Evolutionary conservation across 2,329 filamentous ascomycete species (phyloP).

Genomic region (Metarhizium robertsii): DNA sequence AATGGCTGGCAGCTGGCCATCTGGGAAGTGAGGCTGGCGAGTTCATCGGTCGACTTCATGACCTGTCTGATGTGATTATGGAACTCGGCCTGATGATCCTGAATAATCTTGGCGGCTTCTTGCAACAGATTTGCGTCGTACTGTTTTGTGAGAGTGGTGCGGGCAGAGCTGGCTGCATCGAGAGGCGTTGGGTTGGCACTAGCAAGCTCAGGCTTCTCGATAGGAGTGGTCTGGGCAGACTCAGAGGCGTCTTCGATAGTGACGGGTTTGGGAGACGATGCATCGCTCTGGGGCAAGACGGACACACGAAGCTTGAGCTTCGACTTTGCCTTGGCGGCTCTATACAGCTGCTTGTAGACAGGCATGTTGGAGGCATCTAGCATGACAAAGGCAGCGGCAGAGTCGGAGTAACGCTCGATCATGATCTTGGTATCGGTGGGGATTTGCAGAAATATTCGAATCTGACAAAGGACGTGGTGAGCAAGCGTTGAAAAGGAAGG

Average conservation of each 20-base stretch:
- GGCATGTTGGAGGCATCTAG: constrained; percentile 69
- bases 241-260: constrained; percentile 42
- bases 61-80: constrained; percentile 17
- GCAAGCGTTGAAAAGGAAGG: not conserved
- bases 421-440: constrained; percentile 32
- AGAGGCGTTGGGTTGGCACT: constrained; percentile 9
- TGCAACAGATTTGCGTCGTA: constrained; percentile 17
- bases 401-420: constrained; percentile 94
- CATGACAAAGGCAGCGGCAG: constrained; percentile 67
- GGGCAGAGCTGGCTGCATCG: constrained; percentile 6
- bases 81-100: constrained; percentile 15
- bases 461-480: constrained; percentile 11
- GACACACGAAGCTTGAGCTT: constrained; percentile 85
- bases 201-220: not conserved
- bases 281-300: constrained; percentile 25
- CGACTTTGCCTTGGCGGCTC: constrained; percentile 94
- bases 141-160: constrained; percentile 15
- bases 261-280: constrained; percentile 28
- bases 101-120: constrained; percentile 17
- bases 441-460: constrained; percentile 27
- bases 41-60: constrained; percentile 13
- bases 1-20: constrained; percentile 3
- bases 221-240: constrained; percentile 22
- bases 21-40: constrained; percentile 5
- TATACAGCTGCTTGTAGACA: constrained; percentile 94